Base-by-base conservation (phyloP, 768 basidiomycete genomes). In the Pilatotrama ljubarskyi region DNA sequence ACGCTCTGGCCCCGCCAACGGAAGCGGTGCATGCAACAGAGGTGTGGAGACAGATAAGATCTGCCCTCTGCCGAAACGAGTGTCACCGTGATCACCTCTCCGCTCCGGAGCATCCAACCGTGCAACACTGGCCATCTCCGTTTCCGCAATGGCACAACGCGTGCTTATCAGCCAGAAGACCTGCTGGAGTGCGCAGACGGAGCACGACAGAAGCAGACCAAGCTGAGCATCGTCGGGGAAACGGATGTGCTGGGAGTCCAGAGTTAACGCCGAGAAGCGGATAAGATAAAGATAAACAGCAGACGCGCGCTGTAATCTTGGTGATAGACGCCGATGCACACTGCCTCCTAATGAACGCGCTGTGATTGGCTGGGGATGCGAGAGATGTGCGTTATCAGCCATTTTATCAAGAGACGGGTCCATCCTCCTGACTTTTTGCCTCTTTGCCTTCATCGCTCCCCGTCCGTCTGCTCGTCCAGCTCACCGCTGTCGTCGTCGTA, bases 391-490 rank as follows among this genome's bases (percentile, higher is more conserved):
- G 61, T 62, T 62, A 62, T 62, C 61, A 51, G 54, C 55, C 49
- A 47, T 62, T 62, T 62, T 62, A 62, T 62, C 61, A 62, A 62
- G 61, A 62, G 53, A 50, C 53, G 22, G 55, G 32, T 41, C 54
- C 53, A 47, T 51, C 55, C 61, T 62, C 61, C 61, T 52, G 61
- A 47, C 61, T 35, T 56, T 62, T 62, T 57, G 55, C 44, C 61
- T 62, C 61, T 55, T 55, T 62, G 52, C 61, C 50, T 56, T 52
- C 61, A 62, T 62, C 61, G 48, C 61, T 57, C 60, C 50, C 60
- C 60, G 49, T 14, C 49, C 42, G 24, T 55, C 36, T 51, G 29
- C 44, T 48, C 32, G 42, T 43, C 51, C 51, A 55, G 49, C 55
- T 15, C 51, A 52, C 50, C 26, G 14, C 26, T 32, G 25, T 20